A percentile compares a stretch with the other conserved stretches of the same genome.
phyloP scores from a whole-genome alignment of 139 green algal species.

The Microglena sp. region DNA sequence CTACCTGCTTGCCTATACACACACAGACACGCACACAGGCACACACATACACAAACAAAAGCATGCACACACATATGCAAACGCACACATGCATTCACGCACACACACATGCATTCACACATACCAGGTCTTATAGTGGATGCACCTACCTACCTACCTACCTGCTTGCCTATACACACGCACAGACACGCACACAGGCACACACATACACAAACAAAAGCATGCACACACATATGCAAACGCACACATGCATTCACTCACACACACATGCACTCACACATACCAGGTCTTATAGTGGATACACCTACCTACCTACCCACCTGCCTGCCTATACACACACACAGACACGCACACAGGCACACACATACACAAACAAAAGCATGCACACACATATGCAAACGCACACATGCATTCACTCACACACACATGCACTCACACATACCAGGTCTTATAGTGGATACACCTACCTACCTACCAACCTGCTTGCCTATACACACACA shows the following conservation, averaged over 20 bases:
- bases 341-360: background rate
- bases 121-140: too few relatives aligned
- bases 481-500: too few relatives aligned
- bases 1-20: too few relatives aligned
- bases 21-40: background rate
- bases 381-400: background rate
- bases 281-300: too few relatives aligned
- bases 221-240: background rate
- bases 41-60: background rate
- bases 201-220: background rate
- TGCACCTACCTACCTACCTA: too few relatives aligned
- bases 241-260: background rate
- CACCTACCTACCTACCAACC: too few relatives aligned
- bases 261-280: background rate
- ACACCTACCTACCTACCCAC: too few relatives aligned
- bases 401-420: background rate
- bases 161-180: too few relatives aligned
- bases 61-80: background rate
- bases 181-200: background rate
- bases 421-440: background rate
- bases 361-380: background rate
- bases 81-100: background rate
- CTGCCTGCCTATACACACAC: too few relatives aligned
- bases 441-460: too few relatives aligned
- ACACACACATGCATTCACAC: background rate